Evolutionary conservation across 2,329 filamentous ascomycete species (phyloP), one percentile per base, ranked within the genome.

Genomic region (Venturia effusa): DNA sequence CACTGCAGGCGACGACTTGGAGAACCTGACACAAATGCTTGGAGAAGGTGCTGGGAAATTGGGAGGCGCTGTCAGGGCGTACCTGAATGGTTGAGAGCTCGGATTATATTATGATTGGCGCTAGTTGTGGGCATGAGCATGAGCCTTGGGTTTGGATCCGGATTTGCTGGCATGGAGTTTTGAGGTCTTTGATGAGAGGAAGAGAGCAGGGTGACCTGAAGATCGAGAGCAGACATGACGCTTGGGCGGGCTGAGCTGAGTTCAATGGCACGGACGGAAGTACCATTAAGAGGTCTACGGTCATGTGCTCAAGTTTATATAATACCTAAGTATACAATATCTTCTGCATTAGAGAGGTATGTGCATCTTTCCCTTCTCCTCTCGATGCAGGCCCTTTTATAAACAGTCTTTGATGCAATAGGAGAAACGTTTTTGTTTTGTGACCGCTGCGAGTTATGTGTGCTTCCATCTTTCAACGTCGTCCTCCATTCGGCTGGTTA

Each of bases 1-100:
- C 69, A 97, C 93, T 4, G 93, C 94, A 30, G 92, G 92, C 64
- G 94, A 99, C 73, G 94, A 99, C 75, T 78, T 99, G 64, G 94
- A 99, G 75, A 96, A 96, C 75, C 76, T 97, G 69, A 88, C 87
- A 30, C 85, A 87, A 69, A 83, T 91, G 67, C 79, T 97, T 4
- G 94, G 93, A 37, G 92, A 97, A 71, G 93, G 92, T 51, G 92
- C 92, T 17, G 85, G 82, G 59, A 88, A 86, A 76, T 80, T 97
- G 72, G 92, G 97, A 79, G 91, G 89, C 41, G 73, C 74, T 51
- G 72, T 75, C 66, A 55, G 62, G 19, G 59, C 37, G 19, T 64
- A 64, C 51, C 45, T 64, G 62, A 64, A 64, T 37, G 62, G 62
- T 45, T 64, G n/a, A 57, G 51, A 34, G 4, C 2, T 57, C 3